These are phyloP conservation scores for Scleromitrula shiraiana DNA, from an alignment of 2,329 filamentous ascomycete genomes.

Conservation along the genomic window DNA sequence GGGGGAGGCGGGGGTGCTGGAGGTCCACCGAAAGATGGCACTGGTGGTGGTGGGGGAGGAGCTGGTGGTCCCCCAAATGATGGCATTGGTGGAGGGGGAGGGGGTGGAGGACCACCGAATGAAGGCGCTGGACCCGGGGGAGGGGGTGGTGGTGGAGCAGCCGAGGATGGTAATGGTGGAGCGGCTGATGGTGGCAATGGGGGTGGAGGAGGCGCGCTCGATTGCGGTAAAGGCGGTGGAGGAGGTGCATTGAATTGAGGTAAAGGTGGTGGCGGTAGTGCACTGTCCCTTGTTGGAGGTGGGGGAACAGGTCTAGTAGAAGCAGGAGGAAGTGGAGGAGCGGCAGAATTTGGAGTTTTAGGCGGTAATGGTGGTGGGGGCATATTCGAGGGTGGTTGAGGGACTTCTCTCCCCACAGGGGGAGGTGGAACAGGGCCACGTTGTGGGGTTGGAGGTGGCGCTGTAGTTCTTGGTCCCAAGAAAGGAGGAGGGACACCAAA, in stretches of 20 bases:
- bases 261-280: conserved; percentile 33
- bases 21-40: too few relatives aligned
- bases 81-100: conserved; percentile 30
- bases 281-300: conserved; percentile 22
- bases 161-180: conserved; percentile 32
- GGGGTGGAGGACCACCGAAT: conserved; percentile 29
- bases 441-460: conserved; percentile 69
- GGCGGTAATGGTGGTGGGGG: conserved; percentile 36
- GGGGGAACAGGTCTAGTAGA: conserved; percentile 39
- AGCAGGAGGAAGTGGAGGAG: conserved; percentile 44
- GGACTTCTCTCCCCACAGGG: conserved; percentile 39
- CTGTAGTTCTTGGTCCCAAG: conserved; percentile 52
- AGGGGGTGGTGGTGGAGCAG: conserved; percentile 34
- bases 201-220: conserved; percentile 32
- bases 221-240: conserved; percentile 31
- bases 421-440: conserved; percentile 66
- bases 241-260: conserved; percentile 25
- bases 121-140: conserved; percentile 34
- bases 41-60: conserved; percentile 42
- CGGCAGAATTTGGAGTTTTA: conserved; percentile 36
- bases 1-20: conserved; percentile 46
- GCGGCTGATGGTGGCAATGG: conserved; percentile 30
- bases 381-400: conserved; percentile 37
- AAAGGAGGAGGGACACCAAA: conserved; percentile 80
- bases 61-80: conserved; percentile 36